Evolutionary conservation across 352 stramenopile species (phyloP).

Genomic region (Peronosclerospora sorghi): DNA sequence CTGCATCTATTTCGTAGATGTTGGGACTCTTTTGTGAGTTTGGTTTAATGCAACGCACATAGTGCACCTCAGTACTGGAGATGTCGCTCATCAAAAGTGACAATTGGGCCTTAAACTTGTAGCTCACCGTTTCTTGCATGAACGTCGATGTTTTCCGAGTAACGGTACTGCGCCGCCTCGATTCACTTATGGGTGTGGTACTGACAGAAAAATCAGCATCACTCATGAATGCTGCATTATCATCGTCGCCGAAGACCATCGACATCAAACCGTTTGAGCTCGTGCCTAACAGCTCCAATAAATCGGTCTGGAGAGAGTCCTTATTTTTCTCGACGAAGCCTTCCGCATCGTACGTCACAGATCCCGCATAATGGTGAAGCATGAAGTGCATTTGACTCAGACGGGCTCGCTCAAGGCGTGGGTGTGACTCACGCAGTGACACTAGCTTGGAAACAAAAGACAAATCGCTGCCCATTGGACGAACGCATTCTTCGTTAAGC

Average conservation of each 20-base stretch:
- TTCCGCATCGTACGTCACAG: constrained; percentile 70
- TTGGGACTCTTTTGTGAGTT: constrained; percentile 70
- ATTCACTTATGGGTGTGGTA: constrained; percentile 36
- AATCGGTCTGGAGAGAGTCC: constrained; percentile 69
- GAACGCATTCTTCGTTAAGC: constrained; percentile 87
- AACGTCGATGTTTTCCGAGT: constrained; percentile 65
- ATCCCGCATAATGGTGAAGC: constrained; percentile 72
- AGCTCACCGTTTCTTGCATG: constrained; percentile 84
- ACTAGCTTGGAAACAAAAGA: constrained; percentile 85
- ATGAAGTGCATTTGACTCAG: constrained; percentile 69
- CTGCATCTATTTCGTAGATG: constrained; percentile 75
- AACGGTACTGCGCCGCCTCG: constrained; percentile 33
- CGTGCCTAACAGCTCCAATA: constrained; percentile 54
- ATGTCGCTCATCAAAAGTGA: constrained; percentile 82
- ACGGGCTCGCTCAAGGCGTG: constrained; percentile 63
- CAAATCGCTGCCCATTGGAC: constrained; percentile 76
- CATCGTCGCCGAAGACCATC: constrained; percentile 48
- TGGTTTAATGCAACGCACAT: constrained; percentile 88
- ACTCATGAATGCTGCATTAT: constrained; percentile 41
- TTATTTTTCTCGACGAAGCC: constrained; percentile 87
- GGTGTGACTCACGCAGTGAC: constrained; percentile 70
- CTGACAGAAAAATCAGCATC: constrained; percentile 50
- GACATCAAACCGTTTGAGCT: constrained; percentile 69
- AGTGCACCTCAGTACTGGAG: constrained; percentile 75
- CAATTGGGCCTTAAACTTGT: constrained; percentile 85